Conservation (phyloP, 2,329 filamentous ascomycete genomes). For the Diaporthe sp. region DNA sequence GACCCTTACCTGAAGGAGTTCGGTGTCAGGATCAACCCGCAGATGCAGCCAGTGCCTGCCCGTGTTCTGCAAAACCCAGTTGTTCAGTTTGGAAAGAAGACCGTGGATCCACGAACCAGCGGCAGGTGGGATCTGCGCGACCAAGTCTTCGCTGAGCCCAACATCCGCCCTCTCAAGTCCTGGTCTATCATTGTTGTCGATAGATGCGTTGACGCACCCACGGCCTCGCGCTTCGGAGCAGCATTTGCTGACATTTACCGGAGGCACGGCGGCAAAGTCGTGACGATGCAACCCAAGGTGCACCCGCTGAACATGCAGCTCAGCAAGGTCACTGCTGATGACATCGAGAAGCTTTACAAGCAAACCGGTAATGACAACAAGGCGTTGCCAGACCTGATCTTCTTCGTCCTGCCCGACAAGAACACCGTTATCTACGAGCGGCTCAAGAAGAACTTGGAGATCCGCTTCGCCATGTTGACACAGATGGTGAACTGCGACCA, state of each 20-base stretch:
- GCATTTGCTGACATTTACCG: constrained; percentile 58
- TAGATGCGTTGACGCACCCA: constrained; percentile 62
- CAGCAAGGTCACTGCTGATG: constrained; percentile 57
- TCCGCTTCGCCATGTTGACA: constrained; percentile 82
- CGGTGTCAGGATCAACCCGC: constrained; percentile 73
- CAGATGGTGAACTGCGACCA: constrained; percentile 83
- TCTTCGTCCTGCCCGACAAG: constrained; percentile 80
- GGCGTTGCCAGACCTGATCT: constrained; percentile 76
- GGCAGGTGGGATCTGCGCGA: constrained; percentile 91
- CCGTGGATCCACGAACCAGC: constrained; percentile 68
- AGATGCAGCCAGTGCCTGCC: constrained; percentile 75
- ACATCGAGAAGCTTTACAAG: constrained; percentile 66
- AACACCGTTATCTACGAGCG: constrained; percentile 80
- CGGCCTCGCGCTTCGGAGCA: constrained; percentile 66
- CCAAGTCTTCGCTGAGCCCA: constrained; percentile 79
- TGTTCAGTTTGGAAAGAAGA: constrained; percentile 72
- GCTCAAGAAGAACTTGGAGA: constrained; percentile 91
- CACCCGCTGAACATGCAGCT: constrained; percentile 39
- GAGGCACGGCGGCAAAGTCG: constrained; percentile 60
- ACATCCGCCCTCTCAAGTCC: constrained; percentile 68
- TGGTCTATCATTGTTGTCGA: constrained; percentile 82
- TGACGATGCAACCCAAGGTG: constrained; percentile 45
- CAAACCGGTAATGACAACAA: constrained; percentile 63
- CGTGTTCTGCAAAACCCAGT: constrained; percentile 77
- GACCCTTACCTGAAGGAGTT: constrained; percentile 81